phyloP scores from a whole-genome alignment of 169 alveolate genomes.

The Plasmodium knowlesi region DNA sequence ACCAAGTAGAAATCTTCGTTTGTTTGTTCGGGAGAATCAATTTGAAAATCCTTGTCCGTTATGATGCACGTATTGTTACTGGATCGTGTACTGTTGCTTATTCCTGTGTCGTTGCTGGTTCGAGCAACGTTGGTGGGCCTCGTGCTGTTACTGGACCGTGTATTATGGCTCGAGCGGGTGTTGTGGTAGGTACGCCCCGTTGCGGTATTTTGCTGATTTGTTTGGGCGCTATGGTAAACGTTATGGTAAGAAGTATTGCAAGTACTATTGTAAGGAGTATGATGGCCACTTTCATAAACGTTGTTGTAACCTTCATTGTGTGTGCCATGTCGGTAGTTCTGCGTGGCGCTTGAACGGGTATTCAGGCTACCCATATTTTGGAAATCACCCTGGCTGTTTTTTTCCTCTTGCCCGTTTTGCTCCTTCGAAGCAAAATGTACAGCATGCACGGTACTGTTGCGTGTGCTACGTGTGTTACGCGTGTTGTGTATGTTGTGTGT shows the following conservation, averaged over 20 bases:
- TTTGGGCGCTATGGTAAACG: background rate
- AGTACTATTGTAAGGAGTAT: background rate
- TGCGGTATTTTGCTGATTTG: background rate
- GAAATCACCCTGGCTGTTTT: background rate
- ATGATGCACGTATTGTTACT: slow-evolving; percentile 21
- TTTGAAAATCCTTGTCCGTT: slow-evolving; percentile 60
- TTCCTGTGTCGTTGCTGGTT: background rate
- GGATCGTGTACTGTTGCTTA: background rate
- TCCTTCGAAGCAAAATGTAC: background rate
- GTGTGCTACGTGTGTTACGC: background rate
- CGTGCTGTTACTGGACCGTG: background rate
- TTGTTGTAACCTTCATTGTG: background rate
- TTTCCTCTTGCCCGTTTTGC: background rate
- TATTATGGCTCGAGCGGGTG: background rate
- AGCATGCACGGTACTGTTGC: background rate
- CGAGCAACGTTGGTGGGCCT: background rate
- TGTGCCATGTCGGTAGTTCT: background rate
- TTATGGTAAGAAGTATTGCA: no score
- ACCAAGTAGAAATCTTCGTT: slow-evolving; percentile 16
- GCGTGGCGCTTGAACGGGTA: background rate
- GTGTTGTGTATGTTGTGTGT: background rate
- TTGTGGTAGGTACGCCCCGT: background rate
- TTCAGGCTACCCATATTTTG: background rate
- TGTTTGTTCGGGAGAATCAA: slow-evolving; percentile 64
- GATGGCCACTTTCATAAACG: background rate